Percentiles rank a stretch among this genome's conserved stretches.
These are phyloP conservation scores for Flaveria brownii DNA, from an alignment of 129 eudicot genomes.

Conservation along the genomic window DNA sequence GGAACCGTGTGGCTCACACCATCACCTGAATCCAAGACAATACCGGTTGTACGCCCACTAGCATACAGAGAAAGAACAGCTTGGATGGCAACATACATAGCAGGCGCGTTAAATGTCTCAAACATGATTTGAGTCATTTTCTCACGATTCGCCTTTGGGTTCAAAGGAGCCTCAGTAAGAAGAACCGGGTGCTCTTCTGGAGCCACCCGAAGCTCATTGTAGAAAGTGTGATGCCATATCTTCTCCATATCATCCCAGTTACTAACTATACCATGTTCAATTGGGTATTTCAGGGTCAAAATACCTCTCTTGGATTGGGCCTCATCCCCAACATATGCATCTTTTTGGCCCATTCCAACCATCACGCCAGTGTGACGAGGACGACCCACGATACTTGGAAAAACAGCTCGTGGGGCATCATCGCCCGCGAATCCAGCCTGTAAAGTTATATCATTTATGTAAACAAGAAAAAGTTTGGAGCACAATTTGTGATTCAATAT, in stretches of 20 bases:
- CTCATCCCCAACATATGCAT: conserved; percentile 17
- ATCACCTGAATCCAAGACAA: background rate
- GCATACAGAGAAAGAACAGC: conserved; percentile 18
- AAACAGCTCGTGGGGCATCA: conserved; percentile 17
- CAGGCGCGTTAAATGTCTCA: conserved; percentile 15
- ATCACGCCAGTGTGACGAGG: conserved; percentile 20
- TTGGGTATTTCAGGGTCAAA: conserved; percentile 10
- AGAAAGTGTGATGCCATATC: conserved; percentile 20
- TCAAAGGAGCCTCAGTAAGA: conserved; percentile 20
- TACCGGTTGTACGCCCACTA: conserved; percentile 22
- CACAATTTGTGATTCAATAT: background rate
- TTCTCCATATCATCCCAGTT: conserved; percentile 20
- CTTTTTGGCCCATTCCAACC: conserved; percentile 21
- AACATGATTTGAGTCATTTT: conserved; percentile 19
- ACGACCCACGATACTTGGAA: conserved; percentile 18
- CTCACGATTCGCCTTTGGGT: conserved; percentile 16
- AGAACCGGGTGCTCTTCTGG: conserved; percentile 25
- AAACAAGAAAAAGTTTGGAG: background rate
- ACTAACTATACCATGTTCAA: conserved; percentile 11
- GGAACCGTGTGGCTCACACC: conserved; percentile 17
- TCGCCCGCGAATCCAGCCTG: conserved; percentile 24
- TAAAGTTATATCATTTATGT: background rate
- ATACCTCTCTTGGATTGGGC: conserved; percentile 21
- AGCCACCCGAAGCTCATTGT: conserved; percentile 20
- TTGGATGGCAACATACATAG: conserved; percentile 17